A percentile compares a stretch with the other conserved stretches of the same genome.
Conservation (phyloP, 2,329 filamentous ascomycete species). For the Cercospora sesami region DNA sequence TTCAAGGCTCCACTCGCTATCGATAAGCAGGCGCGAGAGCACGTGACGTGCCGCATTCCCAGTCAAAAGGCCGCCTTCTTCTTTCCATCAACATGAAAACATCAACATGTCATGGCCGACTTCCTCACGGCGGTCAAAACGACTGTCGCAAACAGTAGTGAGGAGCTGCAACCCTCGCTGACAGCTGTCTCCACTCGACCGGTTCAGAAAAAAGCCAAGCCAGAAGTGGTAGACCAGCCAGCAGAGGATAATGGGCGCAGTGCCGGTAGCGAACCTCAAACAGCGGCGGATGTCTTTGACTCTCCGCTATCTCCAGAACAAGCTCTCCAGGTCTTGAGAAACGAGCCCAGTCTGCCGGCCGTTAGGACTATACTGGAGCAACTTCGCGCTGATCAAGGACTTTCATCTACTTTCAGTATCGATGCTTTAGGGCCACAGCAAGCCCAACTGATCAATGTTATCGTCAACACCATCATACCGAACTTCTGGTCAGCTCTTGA, state of each 20-base stretch:
- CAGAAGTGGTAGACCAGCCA: background rate
- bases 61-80: background rate
- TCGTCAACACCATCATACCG: constrained; percentile 73
- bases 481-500: constrained; percentile 76
- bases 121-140: constrained; percentile 53
- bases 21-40: constrained; percentile 12
- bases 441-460: constrained; percentile 71
- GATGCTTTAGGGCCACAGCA: constrained; percentile 64
- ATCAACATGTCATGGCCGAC: constrained; percentile 47
- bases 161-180: constrained; percentile 8
- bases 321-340: constrained; percentile 42
- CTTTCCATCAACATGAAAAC: constrained; percentile 23
- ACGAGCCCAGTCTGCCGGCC: constrained; percentile 41
- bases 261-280: background rate
- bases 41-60: constrained; percentile 1
- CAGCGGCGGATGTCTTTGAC: background rate
- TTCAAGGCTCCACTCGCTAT: background rate
- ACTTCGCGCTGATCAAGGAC: constrained; percentile 15
- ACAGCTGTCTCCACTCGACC: constrained; percentile 19
- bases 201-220: background rate
- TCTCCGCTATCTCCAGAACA: constrained; percentile 21
- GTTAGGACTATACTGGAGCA: constrained; percentile 32
- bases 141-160: constrained; percentile 25
- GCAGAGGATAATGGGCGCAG: background rate
- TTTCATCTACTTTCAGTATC: constrained; percentile 55